phyloP scores from a whole-genome alignment of 176 grass and related monocot species.

The Hsuehochloa calcarea region DNA sequence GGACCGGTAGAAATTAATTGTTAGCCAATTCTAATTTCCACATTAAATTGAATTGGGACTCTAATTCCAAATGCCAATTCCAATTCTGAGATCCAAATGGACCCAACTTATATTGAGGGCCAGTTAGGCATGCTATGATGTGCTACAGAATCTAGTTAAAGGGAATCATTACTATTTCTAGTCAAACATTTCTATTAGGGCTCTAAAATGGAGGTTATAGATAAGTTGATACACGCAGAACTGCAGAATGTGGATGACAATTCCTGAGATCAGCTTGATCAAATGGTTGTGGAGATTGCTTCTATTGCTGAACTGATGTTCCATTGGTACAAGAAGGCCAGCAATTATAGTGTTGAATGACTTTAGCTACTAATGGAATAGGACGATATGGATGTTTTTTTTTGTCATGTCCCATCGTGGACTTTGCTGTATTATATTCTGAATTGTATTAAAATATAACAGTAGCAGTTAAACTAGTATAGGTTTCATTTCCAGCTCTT shows the following conservation, averaged over 20 bases:
- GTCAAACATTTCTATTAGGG: not conserved
- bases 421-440: not conserved
- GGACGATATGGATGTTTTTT: not conserved
- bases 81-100: too few relatives aligned
- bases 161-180: not conserved
- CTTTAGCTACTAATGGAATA: constrained; percentile 13
- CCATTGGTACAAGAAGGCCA: not conserved
- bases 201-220: not conserved
- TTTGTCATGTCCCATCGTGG: not conserved
- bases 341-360: not conserved
- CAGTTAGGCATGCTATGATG: not conserved
- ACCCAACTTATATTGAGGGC: too few relatives aligned
- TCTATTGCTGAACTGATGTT: not conserved
- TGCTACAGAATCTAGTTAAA: constrained; percentile 13
- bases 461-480: constrained; percentile 11
- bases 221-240: not conserved
- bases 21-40: too few relatives aligned
- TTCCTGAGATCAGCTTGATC: not conserved
- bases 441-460: not conserved
- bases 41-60: too few relatives aligned
- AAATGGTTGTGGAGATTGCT: not conserved
- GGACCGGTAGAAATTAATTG: too few relatives aligned
- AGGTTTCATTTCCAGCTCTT: constrained; percentile 11
- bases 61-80: too few relatives aligned
- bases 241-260: not conserved